Percentiles rank a stretch among this genome's conserved stretches.
Evolutionary conservation across 2,329 filamentous ascomycete genomes (phyloP).

Genomic region (Fusarium praegraminearum): DNA sequence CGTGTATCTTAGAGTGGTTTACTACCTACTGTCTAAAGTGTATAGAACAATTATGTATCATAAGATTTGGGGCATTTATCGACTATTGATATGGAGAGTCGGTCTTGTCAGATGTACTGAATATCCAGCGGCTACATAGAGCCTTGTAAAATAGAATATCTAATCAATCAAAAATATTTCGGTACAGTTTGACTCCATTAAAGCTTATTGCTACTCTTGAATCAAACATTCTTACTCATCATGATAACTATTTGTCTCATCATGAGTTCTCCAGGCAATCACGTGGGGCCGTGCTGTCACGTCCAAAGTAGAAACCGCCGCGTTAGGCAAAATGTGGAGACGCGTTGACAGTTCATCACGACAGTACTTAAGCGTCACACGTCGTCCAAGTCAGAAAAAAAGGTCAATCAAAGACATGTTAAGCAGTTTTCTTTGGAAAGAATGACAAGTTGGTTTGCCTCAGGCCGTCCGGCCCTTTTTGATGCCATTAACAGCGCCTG

Average conservation of each 20-base stretch:
- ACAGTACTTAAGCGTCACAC: slow-evolving; percentile 11
- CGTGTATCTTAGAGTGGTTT: background rate
- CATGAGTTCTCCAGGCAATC: slow-evolving; percentile 8
- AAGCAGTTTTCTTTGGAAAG: slow-evolving; percentile 13
- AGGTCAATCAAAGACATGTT: slow-evolving; percentile 21
- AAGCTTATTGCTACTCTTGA: background rate
- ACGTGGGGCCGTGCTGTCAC: slow-evolving; percentile 22
- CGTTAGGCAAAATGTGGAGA: slow-evolving; percentile 42
- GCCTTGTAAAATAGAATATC: background rate
- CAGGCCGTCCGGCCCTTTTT: slow-evolving; percentile 56
- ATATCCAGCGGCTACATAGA: no score
- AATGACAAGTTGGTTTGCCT: slow-evolving; percentile 57
- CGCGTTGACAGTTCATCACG: slow-evolving; percentile 40
- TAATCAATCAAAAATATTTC: background rate
- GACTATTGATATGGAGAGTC: background rate
- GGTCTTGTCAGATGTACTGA: background rate
- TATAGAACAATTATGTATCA: background rate
- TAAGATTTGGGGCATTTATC: background rate
- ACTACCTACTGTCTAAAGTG: background rate
- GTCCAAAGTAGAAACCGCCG: slow-evolving; percentile 25
- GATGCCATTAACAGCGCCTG: slow-evolving; percentile 57
- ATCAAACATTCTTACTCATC: background rate
- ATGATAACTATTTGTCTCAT: background rate
- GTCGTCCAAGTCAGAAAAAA: slow-evolving; percentile 11
- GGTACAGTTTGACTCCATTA: background rate